Conservation (phyloP, 441 rosid species). For the Arabidopsis lyrata region DNA sequence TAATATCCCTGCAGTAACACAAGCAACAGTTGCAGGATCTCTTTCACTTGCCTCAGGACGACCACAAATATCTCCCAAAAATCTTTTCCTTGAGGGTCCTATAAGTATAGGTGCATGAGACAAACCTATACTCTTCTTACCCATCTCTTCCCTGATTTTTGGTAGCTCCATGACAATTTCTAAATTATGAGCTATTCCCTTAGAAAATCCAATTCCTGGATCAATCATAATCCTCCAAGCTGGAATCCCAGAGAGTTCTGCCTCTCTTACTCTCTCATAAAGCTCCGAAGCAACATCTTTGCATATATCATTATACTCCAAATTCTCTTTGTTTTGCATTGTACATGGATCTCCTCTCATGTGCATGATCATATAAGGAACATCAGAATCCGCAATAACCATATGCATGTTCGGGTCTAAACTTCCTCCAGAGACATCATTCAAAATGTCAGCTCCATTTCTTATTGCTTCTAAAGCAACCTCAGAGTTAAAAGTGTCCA, state of each 20-base stretch:
- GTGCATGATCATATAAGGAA: slow-evolving; percentile 80
- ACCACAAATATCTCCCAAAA: slow-evolving; percentile 73
- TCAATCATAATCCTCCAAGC: slow-evolving; percentile 81
- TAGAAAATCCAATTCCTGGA: slow-evolving; percentile 88
- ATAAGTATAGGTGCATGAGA: slow-evolving; percentile 74
- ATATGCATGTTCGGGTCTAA: slow-evolving; percentile 66
- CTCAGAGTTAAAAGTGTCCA: slow-evolving; percentile 78
- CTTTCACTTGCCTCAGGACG: slow-evolving; percentile 63
- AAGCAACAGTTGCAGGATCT: slow-evolving; percentile 81
- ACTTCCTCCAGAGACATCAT: slow-evolving; percentile 79
- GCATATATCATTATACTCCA: slow-evolving; percentile 64
- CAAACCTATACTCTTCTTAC: slow-evolving; percentile 60
- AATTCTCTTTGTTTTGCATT: slow-evolving; percentile 68
- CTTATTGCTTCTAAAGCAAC: slow-evolving; percentile 76
- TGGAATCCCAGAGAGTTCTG: slow-evolving; percentile 67
- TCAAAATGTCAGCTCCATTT: slow-evolving; percentile 75
- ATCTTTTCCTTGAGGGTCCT: slow-evolving; percentile 84
- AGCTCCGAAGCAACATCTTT: slow-evolving; percentile 69
- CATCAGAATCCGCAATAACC: slow-evolving; percentile 63
- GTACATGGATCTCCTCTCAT: slow-evolving; percentile 90
- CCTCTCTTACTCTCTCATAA: slow-evolving; percentile 55
- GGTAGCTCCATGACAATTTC: slow-evolving; percentile 63
- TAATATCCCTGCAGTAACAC: slow-evolving; percentile 62
- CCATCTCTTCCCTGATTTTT: slow-evolving; percentile 58
- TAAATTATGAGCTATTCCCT: slow-evolving; percentile 65